Evolutionary conservation across 164 flowering plant genomes (phyloP).

Genomic region (Umbilicus rupestris): DNA sequence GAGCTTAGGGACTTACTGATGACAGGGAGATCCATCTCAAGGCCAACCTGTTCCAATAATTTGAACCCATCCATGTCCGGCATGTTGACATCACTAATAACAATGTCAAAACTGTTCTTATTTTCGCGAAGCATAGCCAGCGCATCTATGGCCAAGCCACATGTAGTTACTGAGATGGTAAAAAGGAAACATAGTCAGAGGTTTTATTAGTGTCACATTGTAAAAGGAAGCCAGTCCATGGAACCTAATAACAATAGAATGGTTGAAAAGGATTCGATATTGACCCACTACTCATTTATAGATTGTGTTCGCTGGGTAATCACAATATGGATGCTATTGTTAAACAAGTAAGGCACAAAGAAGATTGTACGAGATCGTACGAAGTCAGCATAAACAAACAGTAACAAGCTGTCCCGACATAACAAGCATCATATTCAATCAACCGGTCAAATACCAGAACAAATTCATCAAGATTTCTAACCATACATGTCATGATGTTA

Average conservation of each 20-base stretch:
- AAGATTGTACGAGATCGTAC: background rate
- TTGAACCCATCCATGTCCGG: conserved; percentile 23
- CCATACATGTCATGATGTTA: background rate
- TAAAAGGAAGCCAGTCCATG: background rate
- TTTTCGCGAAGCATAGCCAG: conserved; percentile 16
- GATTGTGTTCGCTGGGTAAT: background rate
- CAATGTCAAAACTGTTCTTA: conserved; percentile 14
- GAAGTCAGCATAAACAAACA: background rate
- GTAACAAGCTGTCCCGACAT: too few relatives aligned
- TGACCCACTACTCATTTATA: background rate
- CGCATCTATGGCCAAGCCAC: conserved; percentile 15
- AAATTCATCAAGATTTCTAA: background rate
- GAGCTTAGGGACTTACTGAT: conserved; percentile 16
- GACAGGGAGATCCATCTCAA: conserved; percentile 23
- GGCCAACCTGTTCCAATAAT: conserved; percentile 17
- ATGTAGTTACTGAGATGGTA: conserved; percentile 14
- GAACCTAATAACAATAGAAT: background rate
- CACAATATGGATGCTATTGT: background rate
- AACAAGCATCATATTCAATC: background rate
- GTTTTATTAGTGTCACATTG: background rate
- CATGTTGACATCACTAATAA: conserved; percentile 18
- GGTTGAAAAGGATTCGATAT: background rate
- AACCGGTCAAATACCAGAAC: background rate
- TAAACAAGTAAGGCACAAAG: background rate
- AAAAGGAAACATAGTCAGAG: background rate